Base-by-base conservation (phyloP, 2,329 filamentous ascomycete species). In the Colletotrichum costaricense region DNA sequence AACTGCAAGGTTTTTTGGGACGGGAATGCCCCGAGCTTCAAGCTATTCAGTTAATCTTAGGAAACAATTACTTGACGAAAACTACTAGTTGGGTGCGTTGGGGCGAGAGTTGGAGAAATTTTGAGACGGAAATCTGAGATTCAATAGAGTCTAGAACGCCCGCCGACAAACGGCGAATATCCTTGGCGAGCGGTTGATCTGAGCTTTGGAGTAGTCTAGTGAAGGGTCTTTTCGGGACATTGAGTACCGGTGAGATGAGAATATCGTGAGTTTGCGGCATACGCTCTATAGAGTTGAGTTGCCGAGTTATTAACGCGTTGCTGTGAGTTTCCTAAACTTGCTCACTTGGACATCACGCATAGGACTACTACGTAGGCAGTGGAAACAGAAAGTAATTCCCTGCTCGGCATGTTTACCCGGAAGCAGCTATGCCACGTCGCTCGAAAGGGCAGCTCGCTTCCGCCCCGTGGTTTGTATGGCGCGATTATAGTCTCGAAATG, bases 1-100 rank as follows among this genome's bases (percentile, higher is more conserved):
- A 42, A 42, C 1, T 8, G 42, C 42, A 49, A 49, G 42, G 19
- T 14, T 22, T 14, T 22, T 63, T 54, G 59, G 59, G 24, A 57
- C 67, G 58, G 67, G 59, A 26, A 22, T 22, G n/a, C 12, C n/a
- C 62, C 62, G n/a, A 52, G 33, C 26, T 28, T 11, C n/a, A 57
- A 52, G 52, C 63, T 57, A 30, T 28, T n/a, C 22, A n/a, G 70
- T 73, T 60, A 6, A 73, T 73, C 70, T 73, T 73, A 65, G 42
- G 54, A 38, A 73, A 73, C 14, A 5, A 60, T 73, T 73, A 73
- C 70, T 30, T 57, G 55, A 73, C 24, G 55, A 28, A 62, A 73
- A 73, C 67, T 16, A 16, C 24, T 4, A 22, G 3, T n/a, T 38
- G 60, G 28, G 49, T 16, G 5, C 5, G 26, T 28, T 33, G 49